Evolutionary conservation across 371 early-diverging fungal species (phyloP), one percentile per base, ranked within the genome.

Genomic region (Mortierella sp.): DNA sequence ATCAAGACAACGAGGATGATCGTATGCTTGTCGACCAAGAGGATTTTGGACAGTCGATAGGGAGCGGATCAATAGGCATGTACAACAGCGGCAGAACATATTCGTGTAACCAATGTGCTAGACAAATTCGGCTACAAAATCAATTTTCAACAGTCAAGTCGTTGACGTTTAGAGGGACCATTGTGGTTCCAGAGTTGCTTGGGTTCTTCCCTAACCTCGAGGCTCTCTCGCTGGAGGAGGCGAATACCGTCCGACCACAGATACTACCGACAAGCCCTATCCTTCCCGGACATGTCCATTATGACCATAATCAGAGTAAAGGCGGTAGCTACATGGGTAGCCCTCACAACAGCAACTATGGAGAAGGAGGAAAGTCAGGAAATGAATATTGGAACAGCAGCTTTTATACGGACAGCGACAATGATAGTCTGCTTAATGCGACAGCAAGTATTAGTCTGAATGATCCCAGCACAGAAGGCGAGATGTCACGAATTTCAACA

Each of bases 191-290:
- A 15, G 68, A 58, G 34, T 17, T 68, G 1, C 37, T 74, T 19
- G 58, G 51, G 28, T 45, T 64, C 22, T 54, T 74, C 31, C 68
- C 74, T 3, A 74, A 60, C 22, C 61, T 74, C 8, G 74, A 68
- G 32, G 22, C 61, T 12, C 51, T 72, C 1, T 60, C 55, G 2
- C 40, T 72, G 32, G 72, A 72, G 7, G 66, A 56, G 26, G 23
- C 26, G 26, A 49, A 40, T 26, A 57, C 47, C 43, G 28, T 12
- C 34, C 47, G 17, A 23, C n/a, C 54, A 19, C 42, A 37, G 19
- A 7, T 47, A 37, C 19, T 40, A 5, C 10, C 64, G 6, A 12
- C 45, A 26, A 4, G 28, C 13, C n/a, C 40, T 3, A 55, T 6
- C 19, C 2, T 37, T 26, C 40, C 42, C 13, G 32, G 56, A 55